Evolutionary conservation across 768 basidiomycete species (phyloP).

Genomic region (Leccinum longicurvipes): DNA sequence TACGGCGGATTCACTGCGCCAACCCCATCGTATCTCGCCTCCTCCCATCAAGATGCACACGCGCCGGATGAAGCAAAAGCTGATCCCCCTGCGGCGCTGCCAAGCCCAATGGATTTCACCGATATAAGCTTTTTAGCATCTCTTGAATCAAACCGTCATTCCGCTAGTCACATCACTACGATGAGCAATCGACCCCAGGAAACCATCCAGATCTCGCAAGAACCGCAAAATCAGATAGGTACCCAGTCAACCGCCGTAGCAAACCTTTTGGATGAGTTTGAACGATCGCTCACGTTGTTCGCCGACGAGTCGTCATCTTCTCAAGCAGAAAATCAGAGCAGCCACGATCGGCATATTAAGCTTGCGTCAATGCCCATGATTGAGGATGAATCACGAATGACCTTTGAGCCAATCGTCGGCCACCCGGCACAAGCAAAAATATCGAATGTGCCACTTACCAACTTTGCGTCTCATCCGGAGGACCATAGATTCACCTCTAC

Average conservation of each 20-base stretch:
- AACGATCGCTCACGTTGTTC: slow-evolving; percentile 4
- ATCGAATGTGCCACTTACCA: background rate
- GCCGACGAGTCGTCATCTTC: background rate
- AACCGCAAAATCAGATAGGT: background rate
- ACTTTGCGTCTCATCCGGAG: background rate
- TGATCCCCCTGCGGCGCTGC: background rate
- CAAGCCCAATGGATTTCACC: background rate
- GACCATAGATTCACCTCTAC: background rate
- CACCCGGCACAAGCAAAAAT: background rate
- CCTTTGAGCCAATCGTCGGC: background rate
- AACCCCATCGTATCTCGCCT: background rate
- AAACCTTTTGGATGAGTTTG: slow-evolving; percentile 6
- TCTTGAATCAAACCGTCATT: background rate
- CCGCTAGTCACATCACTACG: background rate
- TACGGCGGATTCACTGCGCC: background rate
- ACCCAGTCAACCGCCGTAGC: background rate
- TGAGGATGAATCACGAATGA: background rate
- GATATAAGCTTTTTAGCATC: background rate
- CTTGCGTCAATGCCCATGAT: background rate
- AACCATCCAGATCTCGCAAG: background rate
- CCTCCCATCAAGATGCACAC: background rate
- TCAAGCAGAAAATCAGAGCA: background rate
- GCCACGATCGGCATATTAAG: background rate
- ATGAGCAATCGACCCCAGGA: background rate
- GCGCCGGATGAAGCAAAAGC: background rate